Evolutionary conservation across 192 early-diverging fungal genomes (phyloP), one percentile per base, ranked within the genome.

Genomic region (Obelidium mucronatum): DNA sequence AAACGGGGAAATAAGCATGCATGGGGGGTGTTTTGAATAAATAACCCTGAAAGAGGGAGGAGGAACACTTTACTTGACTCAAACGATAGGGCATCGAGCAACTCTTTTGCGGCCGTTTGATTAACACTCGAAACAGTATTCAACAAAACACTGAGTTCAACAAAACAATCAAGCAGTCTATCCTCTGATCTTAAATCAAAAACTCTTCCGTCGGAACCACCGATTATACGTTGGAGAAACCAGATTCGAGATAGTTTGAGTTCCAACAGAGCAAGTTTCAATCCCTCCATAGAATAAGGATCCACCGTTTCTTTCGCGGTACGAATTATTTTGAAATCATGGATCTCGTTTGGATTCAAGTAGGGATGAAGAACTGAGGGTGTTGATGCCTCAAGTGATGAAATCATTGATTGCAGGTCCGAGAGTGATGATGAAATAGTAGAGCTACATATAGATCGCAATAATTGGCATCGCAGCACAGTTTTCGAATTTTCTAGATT

Each of bases 241-340:
- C 63, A 65, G 22, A 65, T 65, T 24, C 63, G 63, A 37, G 15
- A 36, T 19, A 65, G 35, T 11, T 65, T 65, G 15, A 65, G 35
- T 65, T 65, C 63, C 17, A 65, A 15, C 11, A 37, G 31, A 19
- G 63, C 26, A 15, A 65, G 19, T 39, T 65, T 65, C 1, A 65
- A 15, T 39, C 63, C 63, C 17, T 65, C 63, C 15, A 65, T 15
- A 39, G 34, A 34, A 2, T 33, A 19, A 24, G 34, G 34, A 35
- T 8, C 8, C 8, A 65, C 17, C 13, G 24, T 19, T n/a, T 22
- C 35, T 22, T 35, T 33, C 8, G 63, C 63, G 17, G 31, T 19
- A 19, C 26, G 63, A 3, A 65, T 33, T 15, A 65, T 37, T 36
- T 37, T 39, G 1, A 65, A 22, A 65, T 65, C 63, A 34, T 65